phyloP scores from a whole-genome alignment of 768 basidiomycete species.

The Tephrocybe sp. region DNA sequence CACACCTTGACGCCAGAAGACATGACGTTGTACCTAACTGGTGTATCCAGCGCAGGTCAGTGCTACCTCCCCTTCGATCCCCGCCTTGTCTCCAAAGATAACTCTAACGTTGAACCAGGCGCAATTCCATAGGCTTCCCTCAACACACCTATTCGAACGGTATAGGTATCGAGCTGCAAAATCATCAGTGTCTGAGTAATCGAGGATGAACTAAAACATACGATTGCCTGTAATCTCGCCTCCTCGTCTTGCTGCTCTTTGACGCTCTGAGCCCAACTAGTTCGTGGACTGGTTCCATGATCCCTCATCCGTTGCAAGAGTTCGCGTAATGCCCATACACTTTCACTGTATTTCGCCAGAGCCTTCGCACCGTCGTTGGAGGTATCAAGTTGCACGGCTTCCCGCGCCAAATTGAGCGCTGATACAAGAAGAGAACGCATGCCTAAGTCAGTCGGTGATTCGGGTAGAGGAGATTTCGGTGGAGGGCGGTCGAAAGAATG shows the following conservation, averaged over 20 bases:
- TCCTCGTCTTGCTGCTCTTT: constrained; percentile 3
- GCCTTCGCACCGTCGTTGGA: neutral
- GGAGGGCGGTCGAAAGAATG: neutral
- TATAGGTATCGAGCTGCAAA: constrained; percentile 12
- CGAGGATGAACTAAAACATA: neutral
- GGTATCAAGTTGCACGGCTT: constrained; percentile 11
- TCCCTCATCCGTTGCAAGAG: constrained; percentile 6
- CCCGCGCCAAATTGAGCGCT: constrained; percentile 9
- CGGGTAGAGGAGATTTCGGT: neutral
- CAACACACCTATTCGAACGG: constrained; percentile 8
- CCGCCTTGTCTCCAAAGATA: neutral
- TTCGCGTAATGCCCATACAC: constrained; percentile 13
- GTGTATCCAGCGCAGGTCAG: too few relatives aligned
- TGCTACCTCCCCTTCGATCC: too few relatives aligned
- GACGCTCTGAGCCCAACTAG: neutral
- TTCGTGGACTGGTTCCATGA: neutral
- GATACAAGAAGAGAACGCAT: constrained; percentile 5
- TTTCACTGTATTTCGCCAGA: constrained; percentile 9
- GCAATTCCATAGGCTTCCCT: neutral
- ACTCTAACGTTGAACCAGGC: neutral
- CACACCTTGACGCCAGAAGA: too few relatives aligned
- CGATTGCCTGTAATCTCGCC: constrained; percentile 10
- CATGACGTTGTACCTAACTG: too few relatives aligned
- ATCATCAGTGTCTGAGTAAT: neutral
- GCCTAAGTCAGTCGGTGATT: neutral